Conservation (phyloP, 345 rosid genomes). For the Turritis glabra region DNA sequence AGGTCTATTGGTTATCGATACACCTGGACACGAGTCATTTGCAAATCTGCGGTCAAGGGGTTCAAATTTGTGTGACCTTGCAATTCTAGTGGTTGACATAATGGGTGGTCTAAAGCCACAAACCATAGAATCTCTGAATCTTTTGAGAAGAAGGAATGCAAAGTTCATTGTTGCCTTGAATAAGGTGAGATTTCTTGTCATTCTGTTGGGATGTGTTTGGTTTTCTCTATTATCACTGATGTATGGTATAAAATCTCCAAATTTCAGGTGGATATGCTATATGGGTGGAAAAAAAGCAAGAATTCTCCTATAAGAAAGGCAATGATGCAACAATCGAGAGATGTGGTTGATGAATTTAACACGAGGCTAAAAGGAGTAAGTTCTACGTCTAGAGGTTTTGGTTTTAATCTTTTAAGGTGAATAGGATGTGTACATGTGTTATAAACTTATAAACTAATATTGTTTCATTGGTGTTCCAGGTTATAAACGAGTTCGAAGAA, state of each 20-base stretch:
- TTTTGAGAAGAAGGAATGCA: slow-evolving; percentile 70
- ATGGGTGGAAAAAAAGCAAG: slow-evolving; percentile 74
- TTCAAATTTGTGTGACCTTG: slow-evolving; percentile 92
- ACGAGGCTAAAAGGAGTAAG: slow-evolving; percentile 65
- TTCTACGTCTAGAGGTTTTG: slow-evolving; percentile 1
- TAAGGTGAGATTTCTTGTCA: slow-evolving; percentile 54
- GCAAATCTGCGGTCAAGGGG: slow-evolving; percentile 89
- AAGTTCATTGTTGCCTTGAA: slow-evolving; percentile 93
- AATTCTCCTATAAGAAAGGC: slow-evolving; percentile 77
- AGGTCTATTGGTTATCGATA: slow-evolving; percentile 92
- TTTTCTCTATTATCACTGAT: slow-evolving; percentile 9
- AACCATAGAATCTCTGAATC: slow-evolving; percentile 87
- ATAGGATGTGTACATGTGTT: background rate
- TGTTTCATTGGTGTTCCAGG: slow-evolving; percentile 41
- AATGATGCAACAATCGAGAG: slow-evolving; percentile 65
- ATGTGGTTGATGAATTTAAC: slow-evolving; percentile 70
- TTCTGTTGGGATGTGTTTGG: slow-evolving; percentile 1
- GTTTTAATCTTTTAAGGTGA: background rate
- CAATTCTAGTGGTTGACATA: slow-evolving; percentile 91
- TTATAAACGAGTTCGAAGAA: slow-evolving; percentile 75
- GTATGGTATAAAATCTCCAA: slow-evolving; percentile 6
- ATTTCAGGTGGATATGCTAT: slow-evolving; percentile 82
- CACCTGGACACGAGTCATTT: slow-evolving; percentile 97
- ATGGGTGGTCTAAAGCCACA: slow-evolving; percentile 94
- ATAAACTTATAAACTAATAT: background rate